Base-by-base conservation (phyloP, 2,329 filamentous ascomycete species). In the Colletotrichum aenigma region DNA sequence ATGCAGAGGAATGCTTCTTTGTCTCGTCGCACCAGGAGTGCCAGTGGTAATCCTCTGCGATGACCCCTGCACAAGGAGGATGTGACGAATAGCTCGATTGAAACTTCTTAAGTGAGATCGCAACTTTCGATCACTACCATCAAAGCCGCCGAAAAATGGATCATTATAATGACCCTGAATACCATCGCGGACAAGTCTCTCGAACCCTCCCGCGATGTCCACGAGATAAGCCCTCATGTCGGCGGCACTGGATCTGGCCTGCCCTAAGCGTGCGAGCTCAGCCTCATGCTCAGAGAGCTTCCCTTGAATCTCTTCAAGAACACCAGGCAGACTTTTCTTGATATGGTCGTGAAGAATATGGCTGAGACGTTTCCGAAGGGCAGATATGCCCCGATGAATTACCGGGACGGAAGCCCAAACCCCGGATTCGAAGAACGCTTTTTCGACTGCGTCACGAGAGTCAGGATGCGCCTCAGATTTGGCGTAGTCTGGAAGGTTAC, bases 401-500 rank as follows among this genome's bases (percentile, higher is more conserved):
- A 82, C 5, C 83, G 78, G 76, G 1, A 83, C 72, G 0, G 78
- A 74, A 2, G 69, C 67, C 84, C 82, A 85, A 9, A 71, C 77
- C 4, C 80, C 76, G 0, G 77, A 78, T 7, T 79, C 55, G 77
- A 87, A 83, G 71, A 86, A 86, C 0, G 73, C 30, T 3, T 76
- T 58, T 69, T 87, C 84, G 10, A 79, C 74, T 2, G 76, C 38
- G 38, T 87, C 84, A 6, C 85, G 81, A 26, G 66, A 26, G 16
- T 34, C 61, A 13, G 2, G 3, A 1, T 80, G 76, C 1, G 80
- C 78, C 18, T 79, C 68, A 1, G 75, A 76, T 2, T 72, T 18
- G n/a, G 66, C 67, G 6, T 80, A 76, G n/a, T 86, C 84, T 2
- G 79, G 79, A 10, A 85, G 81, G 74, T 92, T 92, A 24, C 86